A percentile compares a stretch with the other conserved stretches of the same genome.
These are phyloP conservation scores for Zangia roseola DNA, from an alignment of 768 basidiomycete genomes.

Conservation along the genomic window DNA sequence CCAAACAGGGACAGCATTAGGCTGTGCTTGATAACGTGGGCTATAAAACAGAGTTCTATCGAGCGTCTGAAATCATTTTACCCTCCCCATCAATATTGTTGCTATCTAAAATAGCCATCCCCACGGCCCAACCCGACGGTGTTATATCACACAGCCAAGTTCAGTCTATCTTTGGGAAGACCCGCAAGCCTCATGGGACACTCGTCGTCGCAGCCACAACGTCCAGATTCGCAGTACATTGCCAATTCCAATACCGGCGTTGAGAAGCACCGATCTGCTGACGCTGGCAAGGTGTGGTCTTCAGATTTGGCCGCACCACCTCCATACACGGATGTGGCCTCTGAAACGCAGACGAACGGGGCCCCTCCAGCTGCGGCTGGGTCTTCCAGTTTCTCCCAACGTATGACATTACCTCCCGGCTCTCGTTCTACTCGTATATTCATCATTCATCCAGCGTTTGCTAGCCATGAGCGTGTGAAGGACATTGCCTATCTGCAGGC, in stretches of 20 bases:
- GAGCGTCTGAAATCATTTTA: too few species aligned
- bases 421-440: slow-evolving; percentile 24
- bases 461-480: slow-evolving; percentile 15
- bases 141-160: neutral
- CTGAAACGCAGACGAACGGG: slow-evolving; percentile 7
- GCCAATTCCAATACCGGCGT: neutral
- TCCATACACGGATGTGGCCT: slow-evolving; percentile 19
- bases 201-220: slow-evolving; percentile 12
- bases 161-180: slow-evolving; percentile 6
- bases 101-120: neutral
- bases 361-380: neutral
- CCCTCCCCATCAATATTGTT: neutral
- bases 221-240: slow-evolving; percentile 1
- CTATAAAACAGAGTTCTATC: too few species aligned
- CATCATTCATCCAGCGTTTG: slow-evolving; percentile 19
- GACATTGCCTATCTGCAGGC: slow-evolving; percentile 24
- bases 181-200: slow-evolving; percentile 7
- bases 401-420: slow-evolving; percentile 21
- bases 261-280: neutral
- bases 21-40: too few species aligned
- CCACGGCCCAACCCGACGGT: neutral
- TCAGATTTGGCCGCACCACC: slow-evolving; percentile 19
- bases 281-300: slow-evolving; percentile 1
- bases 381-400: slow-evolving; percentile 7
- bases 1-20: too few species aligned